Conservation (phyloP, 1,284 basidiomycete species). For the Malassezia nana region DNA sequence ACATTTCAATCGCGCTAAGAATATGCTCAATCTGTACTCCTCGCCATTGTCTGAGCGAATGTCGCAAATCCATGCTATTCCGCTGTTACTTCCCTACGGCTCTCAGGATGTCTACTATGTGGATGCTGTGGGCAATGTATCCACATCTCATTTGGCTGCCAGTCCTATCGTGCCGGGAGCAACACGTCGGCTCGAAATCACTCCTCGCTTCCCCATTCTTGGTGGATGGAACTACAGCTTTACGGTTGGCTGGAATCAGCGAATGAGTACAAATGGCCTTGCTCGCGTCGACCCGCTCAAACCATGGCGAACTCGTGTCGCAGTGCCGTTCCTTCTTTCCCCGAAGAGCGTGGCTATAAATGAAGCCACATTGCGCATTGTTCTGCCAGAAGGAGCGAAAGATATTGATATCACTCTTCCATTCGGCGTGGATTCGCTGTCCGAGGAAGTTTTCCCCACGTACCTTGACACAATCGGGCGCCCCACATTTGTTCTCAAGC, state of each 20-base stretch:
- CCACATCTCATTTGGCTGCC: constrained; percentile 73
- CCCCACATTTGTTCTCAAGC: constrained; percentile 64
- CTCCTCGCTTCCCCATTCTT: constrained; percentile 80
- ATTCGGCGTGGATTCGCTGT: constrained; percentile 62
- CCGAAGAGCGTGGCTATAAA: constrained; percentile 72
- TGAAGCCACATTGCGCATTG: constrained; percentile 66
- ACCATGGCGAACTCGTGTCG: constrained; percentile 55
- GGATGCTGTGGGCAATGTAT: constrained; percentile 76
- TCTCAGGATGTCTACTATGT: constrained; percentile 27
- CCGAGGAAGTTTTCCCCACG: constrained; percentile 61
- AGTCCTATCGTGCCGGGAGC: constrained; percentile 20
- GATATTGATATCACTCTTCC: constrained; percentile 62
- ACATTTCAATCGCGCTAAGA: constrained; percentile 82
- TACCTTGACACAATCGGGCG: constrained; percentile 92
- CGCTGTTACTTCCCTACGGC: constrained; percentile 17
- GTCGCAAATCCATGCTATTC: constrained; percentile 1
- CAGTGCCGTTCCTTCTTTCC: constrained; percentile 75
- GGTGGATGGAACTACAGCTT: constrained; percentile 98
- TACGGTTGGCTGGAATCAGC: constrained; percentile 81
- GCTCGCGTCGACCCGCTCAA: constrained; percentile 51
- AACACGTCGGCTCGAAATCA: constrained; percentile 60
- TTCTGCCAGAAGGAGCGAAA: constrained; percentile 87
- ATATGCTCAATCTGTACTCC: constrained; percentile 64
- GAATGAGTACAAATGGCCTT: constrained; percentile 14
- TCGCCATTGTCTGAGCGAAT: constrained; percentile 58